Conservation (phyloP, 345 rosid genomes). For the Syzygium grande region DNA sequence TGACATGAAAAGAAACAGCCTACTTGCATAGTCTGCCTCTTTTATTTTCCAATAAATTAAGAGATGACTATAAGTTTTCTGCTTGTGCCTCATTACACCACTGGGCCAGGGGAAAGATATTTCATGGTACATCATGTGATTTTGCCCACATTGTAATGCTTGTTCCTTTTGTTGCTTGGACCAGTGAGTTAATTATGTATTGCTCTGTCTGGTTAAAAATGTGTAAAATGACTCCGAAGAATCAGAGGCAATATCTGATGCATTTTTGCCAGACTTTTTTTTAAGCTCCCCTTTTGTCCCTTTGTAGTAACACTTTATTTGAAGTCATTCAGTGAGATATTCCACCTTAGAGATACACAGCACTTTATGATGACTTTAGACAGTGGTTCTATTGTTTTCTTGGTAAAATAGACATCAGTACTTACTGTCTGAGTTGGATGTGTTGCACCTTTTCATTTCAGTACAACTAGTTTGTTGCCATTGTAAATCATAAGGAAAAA, state of each 20-base stretch:
- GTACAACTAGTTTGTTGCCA: not conserved
- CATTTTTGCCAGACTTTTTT: not conserved
- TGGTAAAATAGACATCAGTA: not conserved
- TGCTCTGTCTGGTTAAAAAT: not conserved
- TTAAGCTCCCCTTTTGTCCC: not conserved
- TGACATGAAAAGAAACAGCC: not conserved
- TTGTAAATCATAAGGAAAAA: not conserved
- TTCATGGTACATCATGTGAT: not conserved
- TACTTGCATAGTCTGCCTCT: not conserved
- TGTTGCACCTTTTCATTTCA: not conserved
- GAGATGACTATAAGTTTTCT: not conserved
- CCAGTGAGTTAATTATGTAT: not conserved
- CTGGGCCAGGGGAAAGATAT: not conserved
- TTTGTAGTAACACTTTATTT: not conserved
- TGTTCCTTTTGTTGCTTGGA: not conserved
- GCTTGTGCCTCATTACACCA: not conserved
- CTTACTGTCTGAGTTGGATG: not conserved
- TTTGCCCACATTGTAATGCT: not conserved
- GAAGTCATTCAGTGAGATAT: not conserved
- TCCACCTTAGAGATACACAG: not conserved
- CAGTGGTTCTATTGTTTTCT: not conserved
- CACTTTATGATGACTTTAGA: not conserved
- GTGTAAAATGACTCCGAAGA: not conserved
- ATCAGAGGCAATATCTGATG: not conserved
- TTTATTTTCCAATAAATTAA: not conserved